Conservation (phyloP, 345 rosid species). For the Luvunga scandens region DNA sequence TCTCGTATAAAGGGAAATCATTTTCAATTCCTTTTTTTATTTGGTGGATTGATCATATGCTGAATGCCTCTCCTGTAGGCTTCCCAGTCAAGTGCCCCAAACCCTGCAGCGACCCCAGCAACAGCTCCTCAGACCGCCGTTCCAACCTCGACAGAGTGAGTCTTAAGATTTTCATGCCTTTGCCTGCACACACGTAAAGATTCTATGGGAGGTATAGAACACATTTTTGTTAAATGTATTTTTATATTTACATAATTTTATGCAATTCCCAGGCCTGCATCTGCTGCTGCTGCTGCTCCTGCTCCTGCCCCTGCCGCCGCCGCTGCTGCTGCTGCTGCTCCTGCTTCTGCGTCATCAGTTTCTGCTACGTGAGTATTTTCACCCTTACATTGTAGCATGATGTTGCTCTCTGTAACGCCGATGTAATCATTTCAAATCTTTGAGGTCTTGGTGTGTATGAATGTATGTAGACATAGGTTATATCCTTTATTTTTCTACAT, state of each 20-base stretch:
- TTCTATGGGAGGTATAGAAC: neutral
- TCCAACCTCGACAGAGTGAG: conserved; percentile 30
- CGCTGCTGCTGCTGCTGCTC: conserved; percentile 20
- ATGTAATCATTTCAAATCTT: neutral
- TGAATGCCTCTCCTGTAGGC: conserved; percentile 28
- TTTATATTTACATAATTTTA: neutral
- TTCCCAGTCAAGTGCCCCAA: conserved; percentile 41
- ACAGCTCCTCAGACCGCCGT: conserved; percentile 32
- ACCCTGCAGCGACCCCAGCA: conserved; percentile 25
- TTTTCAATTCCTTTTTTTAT: neutral
- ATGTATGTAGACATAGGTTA: neutral
- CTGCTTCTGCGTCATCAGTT: conserved; percentile 25
- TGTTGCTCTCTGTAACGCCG: neutral
- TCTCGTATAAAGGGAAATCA: neutral
- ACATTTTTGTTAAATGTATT: neutral
- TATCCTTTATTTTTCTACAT: neutral
- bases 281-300: conserved; percentile 25
- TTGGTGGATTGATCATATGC: neutral
- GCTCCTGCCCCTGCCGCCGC: conserved; percentile 18
- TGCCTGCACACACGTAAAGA: neutral
- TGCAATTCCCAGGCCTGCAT: conserved; percentile 28
- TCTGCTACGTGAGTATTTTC: conserved; percentile 24
- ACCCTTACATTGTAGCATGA: conserved; percentile 9
- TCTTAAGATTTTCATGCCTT: neutral
- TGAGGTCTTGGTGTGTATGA: neutral